Evolutionary conservation across 257 asterid genomes (phyloP).

Genomic region (Solanum rostratum): DNA sequence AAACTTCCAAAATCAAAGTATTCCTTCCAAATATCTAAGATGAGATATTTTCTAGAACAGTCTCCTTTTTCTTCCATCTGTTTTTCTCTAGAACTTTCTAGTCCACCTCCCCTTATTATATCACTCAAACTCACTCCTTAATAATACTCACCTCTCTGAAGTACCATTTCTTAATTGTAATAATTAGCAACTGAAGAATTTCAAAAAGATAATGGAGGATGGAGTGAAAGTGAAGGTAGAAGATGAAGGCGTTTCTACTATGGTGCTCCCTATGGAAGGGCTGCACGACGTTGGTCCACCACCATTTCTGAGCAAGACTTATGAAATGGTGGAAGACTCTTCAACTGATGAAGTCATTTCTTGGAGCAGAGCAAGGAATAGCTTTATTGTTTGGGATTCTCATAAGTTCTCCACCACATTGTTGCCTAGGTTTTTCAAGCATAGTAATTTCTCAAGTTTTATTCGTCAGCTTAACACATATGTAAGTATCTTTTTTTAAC

Average conservation of each 20-base stretch:
- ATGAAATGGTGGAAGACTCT: conserved; percentile 88
- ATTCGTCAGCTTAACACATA: conserved; percentile 95
- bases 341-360: conserved; percentile 69
- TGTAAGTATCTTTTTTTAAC: conserved; percentile 36
- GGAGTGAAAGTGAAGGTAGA: conserved; percentile 29
- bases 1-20: background rate
- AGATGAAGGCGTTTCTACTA: conserved; percentile 15
- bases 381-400: conserved; percentile 87
- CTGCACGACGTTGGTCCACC: conserved; percentile 80
- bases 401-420: conserved; percentile 57
- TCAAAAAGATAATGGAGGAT: conserved; percentile 4
- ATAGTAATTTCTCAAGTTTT: conserved; percentile 86
- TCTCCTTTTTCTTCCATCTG: background rate
- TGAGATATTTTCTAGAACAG: background rate
- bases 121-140: background rate
- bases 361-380: conserved; percentile 65
- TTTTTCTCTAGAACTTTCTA: conserved; percentile 22
- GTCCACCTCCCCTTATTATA: background rate
- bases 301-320: conserved; percentile 71
- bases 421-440: conserved; percentile 85
- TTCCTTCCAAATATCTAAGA: conserved; percentile 2
- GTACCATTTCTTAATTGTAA: background rate
- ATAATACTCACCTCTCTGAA: background rate
- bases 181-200: background rate
- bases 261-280: conserved; percentile 59